Conservation (phyloP, 2,329 filamentous ascomycete species). For the Fusarium liriodendri region DNA sequence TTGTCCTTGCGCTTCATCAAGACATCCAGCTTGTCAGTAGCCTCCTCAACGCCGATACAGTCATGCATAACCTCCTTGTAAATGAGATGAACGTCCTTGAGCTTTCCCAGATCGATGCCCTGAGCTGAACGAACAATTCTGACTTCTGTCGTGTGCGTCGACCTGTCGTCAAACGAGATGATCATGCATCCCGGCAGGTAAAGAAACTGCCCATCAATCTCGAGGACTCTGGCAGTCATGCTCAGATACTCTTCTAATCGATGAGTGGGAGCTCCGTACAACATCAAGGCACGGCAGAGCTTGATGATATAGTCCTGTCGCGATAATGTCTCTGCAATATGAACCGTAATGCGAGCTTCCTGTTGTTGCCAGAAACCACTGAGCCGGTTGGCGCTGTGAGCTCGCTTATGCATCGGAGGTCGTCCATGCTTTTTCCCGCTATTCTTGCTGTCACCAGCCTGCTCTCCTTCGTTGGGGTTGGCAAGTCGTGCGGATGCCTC, state of each 20-base stretch:
- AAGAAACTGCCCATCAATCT: constrained; percentile 88
- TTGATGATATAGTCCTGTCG: constrained; percentile 86
- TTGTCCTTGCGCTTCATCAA: constrained; percentile 67
- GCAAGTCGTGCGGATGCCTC: constrained; percentile 59
- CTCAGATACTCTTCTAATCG: constrained; percentile 89
- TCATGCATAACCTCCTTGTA: constrained; percentile 76
- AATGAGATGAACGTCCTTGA: constrained; percentile 70
- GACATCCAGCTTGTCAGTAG: constrained; percentile 62
- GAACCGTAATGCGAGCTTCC: constrained; percentile 59
- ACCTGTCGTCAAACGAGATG: constrained; percentile 82
- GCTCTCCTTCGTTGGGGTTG: constrained; percentile 44
- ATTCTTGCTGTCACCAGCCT: constrained; percentile 23
- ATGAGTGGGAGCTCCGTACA: constrained; percentile 89
- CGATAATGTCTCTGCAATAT: constrained; percentile 75
- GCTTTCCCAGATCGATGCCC: constrained; percentile 70
- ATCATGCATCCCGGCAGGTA: constrained; percentile 95
- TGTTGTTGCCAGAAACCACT: constrained; percentile 56
- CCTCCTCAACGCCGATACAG: constrained; percentile 67
- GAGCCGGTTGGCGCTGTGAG: constrained; percentile 51
- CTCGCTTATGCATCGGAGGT: constrained; percentile 50
- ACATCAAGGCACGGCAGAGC: constrained; percentile 86
- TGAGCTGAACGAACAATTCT: constrained; percentile 70
- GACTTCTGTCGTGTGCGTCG: constrained; percentile 74
- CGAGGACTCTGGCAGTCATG: constrained; percentile 84
- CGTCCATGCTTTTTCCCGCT: constrained; percentile 46